Percentiles rank a stretch among this genome's conserved stretches.
These are phyloP conservation scores for Phialophora macrospora DNA, from an alignment of 2,329 filamentous ascomycete species.

Conservation along the genomic window DNA sequence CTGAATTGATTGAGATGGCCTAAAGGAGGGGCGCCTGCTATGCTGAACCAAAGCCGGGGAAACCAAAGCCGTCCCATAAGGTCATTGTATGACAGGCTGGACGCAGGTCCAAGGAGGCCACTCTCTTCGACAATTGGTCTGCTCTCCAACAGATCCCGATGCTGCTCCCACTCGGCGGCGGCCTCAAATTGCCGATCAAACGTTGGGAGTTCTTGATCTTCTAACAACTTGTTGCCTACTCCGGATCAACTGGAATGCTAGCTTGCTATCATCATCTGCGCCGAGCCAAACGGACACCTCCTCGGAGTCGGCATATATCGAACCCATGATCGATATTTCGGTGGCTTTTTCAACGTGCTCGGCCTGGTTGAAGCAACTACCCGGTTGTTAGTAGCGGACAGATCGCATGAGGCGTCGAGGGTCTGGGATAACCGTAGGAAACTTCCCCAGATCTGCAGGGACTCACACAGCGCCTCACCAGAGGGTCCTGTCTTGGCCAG, in stretches of 20 bases:
- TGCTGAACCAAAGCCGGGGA: background rate
- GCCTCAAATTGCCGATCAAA: background rate
- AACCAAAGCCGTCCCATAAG: background rate
- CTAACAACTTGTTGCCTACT: background rate
- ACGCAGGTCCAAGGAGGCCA: background rate
- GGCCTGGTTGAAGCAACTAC: background rate
- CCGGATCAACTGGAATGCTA: background rate
- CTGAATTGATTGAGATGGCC: background rate
- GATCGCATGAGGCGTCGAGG: background rate
- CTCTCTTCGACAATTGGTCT: background rate
- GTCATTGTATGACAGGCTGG: background rate
- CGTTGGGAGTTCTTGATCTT: background rate
- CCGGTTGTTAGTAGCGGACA: background rate
- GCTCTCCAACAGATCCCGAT: background rate
- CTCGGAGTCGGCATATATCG: background rate
- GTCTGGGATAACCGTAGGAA: background rate
- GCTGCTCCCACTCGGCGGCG: background rate
- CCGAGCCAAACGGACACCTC: background rate
- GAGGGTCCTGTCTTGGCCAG: background rate
- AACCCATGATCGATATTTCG: background rate
- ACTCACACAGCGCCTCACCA: background rate
- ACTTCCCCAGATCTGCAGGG: background rate
- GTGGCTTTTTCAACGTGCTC: background rate
- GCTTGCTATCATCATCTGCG: background rate
- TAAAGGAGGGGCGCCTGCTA: background rate